Base-by-base conservation (phyloP, 2,329 filamentous ascomycete species). In the Beauveria bassiana region DNA sequence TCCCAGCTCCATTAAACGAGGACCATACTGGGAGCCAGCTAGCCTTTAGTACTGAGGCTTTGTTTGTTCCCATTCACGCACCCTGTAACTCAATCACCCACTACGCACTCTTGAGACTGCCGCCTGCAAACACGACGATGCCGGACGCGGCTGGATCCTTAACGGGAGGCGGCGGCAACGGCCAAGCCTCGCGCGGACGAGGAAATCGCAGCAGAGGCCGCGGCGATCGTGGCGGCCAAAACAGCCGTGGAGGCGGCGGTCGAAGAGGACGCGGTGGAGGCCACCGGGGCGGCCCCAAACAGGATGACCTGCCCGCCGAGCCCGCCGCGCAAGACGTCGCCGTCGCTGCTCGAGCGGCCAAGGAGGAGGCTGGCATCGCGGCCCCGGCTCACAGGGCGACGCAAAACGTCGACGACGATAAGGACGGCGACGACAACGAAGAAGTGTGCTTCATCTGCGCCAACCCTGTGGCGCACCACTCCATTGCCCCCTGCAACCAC, bases 361-460 rank as follows among this genome's bases (percentile, higher is more conserved):
- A 65, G 73, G 76, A 67, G 66, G 74, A 64, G 69, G 75, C 62
- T 68, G 56, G 49, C 10, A 26, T 57, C 24, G 57, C 51, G 2
- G 38, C 67, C 40, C 51, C 70, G 26, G 64, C 60, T 38, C 67
- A 68, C 42, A 64, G 68, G 58, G 66, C 68, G 9, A 64, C 69
- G 47, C 69, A 69, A 12, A 66, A 64, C 55, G 70, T 67, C 55
- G 70, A 74, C 64, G 78, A 74, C 3, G 83, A 83, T 14, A 34
- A 34, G 53, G 83, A 82, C 31, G 47, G 20, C 8, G 50, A 59
- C 7, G 78, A 79, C 34, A 89, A 92, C 61, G 87, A 81, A 28
- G 92, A 97, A 65, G 84, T 97, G 64, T 99, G 95, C 83, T 98
- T 98, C 76, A 99, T 99, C 70, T 99, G 95, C 75, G 93, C 95